Conservation (phyloP, 2,329 filamentous ascomycete genomes). For the Colletotrichum tropicicola region DNA sequence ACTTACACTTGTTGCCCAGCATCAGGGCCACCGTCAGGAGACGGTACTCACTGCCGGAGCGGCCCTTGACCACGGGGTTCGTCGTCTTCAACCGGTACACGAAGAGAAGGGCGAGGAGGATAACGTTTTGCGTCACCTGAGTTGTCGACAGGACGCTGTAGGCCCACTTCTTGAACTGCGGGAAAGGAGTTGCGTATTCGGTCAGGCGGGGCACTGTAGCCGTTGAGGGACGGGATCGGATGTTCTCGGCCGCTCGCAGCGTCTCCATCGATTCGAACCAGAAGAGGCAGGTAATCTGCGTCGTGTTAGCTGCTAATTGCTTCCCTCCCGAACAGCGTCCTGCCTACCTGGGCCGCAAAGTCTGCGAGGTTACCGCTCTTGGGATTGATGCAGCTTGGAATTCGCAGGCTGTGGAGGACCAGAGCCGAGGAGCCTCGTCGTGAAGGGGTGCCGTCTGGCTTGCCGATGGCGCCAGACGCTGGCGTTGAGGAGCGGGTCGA, state of each 20-base stretch:
- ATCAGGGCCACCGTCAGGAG: slow-evolving; percentile 94
- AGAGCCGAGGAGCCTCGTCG: slow-evolving; percentile 53
- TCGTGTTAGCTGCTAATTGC: slow-evolving; percentile 14
- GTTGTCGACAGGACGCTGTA: slow-evolving; percentile 90
- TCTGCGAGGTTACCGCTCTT: slow-evolving; percentile 81
- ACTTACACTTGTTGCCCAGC: slow-evolving; percentile 94
- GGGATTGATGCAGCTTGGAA: slow-evolving; percentile 79
- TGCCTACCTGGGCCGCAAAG: slow-evolving; percentile 82
- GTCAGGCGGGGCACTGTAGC: slow-evolving; percentile 63
- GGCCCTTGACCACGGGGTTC: slow-evolving; percentile 89
- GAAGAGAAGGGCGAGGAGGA: slow-evolving; percentile 88
- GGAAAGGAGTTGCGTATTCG: slow-evolving; percentile 77
- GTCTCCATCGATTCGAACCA: slow-evolving; percentile 95
- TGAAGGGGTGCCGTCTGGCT: slow-evolving; percentile 43
- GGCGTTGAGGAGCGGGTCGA: slow-evolving; percentile 50
- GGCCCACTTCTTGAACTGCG: slow-evolving; percentile 93
- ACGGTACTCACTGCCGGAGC: slow-evolving; percentile 91
- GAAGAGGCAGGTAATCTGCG: slow-evolving; percentile 91
- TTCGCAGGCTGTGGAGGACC: slow-evolving; percentile 70
- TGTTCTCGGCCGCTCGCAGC: slow-evolving; percentile 76
- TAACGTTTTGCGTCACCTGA: slow-evolving; percentile 95
- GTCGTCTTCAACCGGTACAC: slow-evolving; percentile 92
- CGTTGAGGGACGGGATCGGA: slow-evolving; percentile 51
- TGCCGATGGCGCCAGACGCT: slow-evolving; percentile 38
- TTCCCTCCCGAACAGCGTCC: not conserved